These are phyloP conservation scores for Termitomyces sp. DNA, from an alignment of 768 basidiomycete genomes.

Conservation along the genomic window DNA sequence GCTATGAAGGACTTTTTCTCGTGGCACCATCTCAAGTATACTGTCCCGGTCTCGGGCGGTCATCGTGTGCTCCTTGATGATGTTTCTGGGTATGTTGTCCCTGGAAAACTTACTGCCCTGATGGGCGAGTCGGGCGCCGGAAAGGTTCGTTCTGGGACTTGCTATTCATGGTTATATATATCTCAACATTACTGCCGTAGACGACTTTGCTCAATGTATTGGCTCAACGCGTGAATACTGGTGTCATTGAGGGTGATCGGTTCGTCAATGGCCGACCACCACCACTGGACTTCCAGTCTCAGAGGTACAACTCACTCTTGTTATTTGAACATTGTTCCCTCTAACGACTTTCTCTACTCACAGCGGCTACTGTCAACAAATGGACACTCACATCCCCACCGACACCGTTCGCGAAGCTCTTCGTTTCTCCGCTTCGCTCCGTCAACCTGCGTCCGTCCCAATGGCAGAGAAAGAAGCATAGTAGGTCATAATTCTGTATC, in stretches of 20 bases:
- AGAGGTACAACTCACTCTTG: conserved; percentile 42
- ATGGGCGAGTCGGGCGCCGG: conserved; percentile 63
- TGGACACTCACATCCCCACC: conserved; percentile 75
- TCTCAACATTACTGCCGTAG: conserved; percentile 15
- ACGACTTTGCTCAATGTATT: conserved; percentile 61
- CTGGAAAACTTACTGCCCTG: conserved; percentile 76
- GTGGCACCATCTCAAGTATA: conserved; percentile 73
- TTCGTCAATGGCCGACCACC: conserved; percentile 54
- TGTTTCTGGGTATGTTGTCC: conserved; percentile 77
- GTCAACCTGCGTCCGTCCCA: conserved; percentile 68
- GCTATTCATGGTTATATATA: neutral
- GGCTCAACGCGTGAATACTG: conserved; percentile 46
- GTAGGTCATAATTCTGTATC: conserved; percentile 38
- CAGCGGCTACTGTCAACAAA: conserved; percentile 85
- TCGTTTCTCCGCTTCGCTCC: conserved; percentile 73
- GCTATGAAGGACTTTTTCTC: conserved; percentile 68
- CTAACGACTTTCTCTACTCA: neutral
- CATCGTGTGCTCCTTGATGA: conserved; percentile 59
- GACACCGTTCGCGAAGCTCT: conserved; percentile 82
- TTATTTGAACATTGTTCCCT: neutral
- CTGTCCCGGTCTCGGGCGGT: conserved; percentile 52
- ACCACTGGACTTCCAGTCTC: conserved; percentile 60
- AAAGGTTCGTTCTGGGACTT: conserved; percentile 31
- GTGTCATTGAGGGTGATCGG: conserved; percentile 49
- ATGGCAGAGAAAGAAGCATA: conserved; percentile 75